A percentile compares a stretch with the other conserved stretches of the same genome.
phyloP scores from a whole-genome alignment of 306 rosid genomes.

The Aeschynomene evenia region DNA sequence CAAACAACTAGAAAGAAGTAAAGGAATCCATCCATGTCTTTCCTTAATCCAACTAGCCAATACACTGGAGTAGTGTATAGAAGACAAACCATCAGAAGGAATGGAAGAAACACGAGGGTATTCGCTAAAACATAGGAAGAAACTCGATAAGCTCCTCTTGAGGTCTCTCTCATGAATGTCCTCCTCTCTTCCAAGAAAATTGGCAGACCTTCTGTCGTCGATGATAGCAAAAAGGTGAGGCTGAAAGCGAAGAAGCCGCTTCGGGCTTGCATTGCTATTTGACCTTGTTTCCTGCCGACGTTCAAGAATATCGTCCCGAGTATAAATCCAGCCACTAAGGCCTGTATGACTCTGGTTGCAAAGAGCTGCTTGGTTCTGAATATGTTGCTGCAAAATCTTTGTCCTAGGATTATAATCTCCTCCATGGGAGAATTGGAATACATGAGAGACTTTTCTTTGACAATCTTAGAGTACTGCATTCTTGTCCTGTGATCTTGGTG shows the following conservation, averaged over 20 bases:
- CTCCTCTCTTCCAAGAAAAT: slow-evolving; percentile 77
- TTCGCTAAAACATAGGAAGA: slow-evolving; percentile 72
- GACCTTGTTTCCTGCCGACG: slow-evolving; percentile 45
- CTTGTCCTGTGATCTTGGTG: slow-evolving; percentile 32
- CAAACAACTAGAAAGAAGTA: slow-evolving; percentile 73
- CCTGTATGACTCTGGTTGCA: slow-evolving; percentile 57
- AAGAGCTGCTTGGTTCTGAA: slow-evolving; percentile 89
- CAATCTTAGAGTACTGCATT: slow-evolving; percentile 25
- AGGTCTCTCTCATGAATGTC: slow-evolving; percentile 68
- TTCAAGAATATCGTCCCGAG: slow-evolving; percentile 67
- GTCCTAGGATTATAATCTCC: slow-evolving; percentile 76
- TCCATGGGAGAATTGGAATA: slow-evolving; percentile 52
- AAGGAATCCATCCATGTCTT: slow-evolving; percentile 56
- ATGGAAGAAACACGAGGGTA: slow-evolving; percentile 62
- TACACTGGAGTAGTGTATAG: slow-evolving; percentile 67
- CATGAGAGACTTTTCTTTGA: slow-evolving; percentile 41
- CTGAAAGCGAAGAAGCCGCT: slow-evolving; percentile 73
- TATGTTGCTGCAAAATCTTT: slow-evolving; percentile 78
- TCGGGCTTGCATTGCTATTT: slow-evolving; percentile 46
- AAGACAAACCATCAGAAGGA: slow-evolving; percentile 54
- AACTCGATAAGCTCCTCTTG: slow-evolving; percentile 79
- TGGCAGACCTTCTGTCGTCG: slow-evolving; percentile 75
- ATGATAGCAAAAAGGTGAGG: slow-evolving; percentile 69
- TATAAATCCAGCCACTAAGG: slow-evolving; percentile 61
- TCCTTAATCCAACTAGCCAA: slow-evolving; percentile 73